Percentiles rank a stretch among this genome's conserved stretches.
Evolutionary conservation across 192 early-diverging fungal species (phyloP).

Genomic region (Powellomyces hirtus): DNA sequence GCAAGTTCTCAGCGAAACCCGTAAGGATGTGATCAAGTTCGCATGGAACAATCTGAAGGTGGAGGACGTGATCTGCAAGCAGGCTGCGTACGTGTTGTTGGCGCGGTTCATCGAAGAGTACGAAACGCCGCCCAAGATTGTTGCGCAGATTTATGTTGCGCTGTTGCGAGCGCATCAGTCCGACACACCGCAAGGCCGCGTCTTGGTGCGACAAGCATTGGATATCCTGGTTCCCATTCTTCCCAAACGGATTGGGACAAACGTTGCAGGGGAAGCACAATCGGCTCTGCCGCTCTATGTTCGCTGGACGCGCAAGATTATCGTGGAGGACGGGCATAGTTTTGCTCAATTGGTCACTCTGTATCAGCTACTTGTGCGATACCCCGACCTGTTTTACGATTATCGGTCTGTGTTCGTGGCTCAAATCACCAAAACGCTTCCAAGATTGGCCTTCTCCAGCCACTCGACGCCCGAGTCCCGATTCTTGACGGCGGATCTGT

Average conservation of each 20-base stretch:
- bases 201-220: conserved; percentile 88
- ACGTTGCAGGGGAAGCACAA: conserved; percentile 3
- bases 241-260: conserved; percentile 67
- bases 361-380: conserved; percentile 87
- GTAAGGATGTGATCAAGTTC: conserved; percentile 93
- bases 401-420: conserved; percentile 85
- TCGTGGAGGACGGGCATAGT: conserved; percentile 89
- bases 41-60: conserved; percentile 78
- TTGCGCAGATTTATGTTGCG: conserved; percentile 82
- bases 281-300: conserved; percentile 74
- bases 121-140: conserved; percentile 86
- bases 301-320: conserved; percentile 79
- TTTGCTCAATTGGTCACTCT: conserved; percentile 85
- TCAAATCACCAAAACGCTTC: conserved; percentile 80
- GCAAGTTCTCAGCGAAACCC: conserved; percentile 68
- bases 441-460: conserved; percentile 82
- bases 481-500: conserved; percentile 82
- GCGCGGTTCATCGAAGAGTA: conserved; percentile 90
- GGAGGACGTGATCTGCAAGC: conserved; percentile 94
- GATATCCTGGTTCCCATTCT: conserved; percentile 92
- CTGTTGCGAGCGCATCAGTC: conserved; percentile 85
- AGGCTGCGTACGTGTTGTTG: conserved; percentile 91
- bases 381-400: conserved; percentile 87
- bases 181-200: conserved; percentile 63
- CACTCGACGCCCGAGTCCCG: conserved; percentile 85